Percentiles rank a stretch among this genome's conserved stretches.
These are phyloP conservation scores for Xylariaceae sp. DNA, from an alignment of 2,329 filamentous ascomycete species.

Conservation along the genomic window DNA sequence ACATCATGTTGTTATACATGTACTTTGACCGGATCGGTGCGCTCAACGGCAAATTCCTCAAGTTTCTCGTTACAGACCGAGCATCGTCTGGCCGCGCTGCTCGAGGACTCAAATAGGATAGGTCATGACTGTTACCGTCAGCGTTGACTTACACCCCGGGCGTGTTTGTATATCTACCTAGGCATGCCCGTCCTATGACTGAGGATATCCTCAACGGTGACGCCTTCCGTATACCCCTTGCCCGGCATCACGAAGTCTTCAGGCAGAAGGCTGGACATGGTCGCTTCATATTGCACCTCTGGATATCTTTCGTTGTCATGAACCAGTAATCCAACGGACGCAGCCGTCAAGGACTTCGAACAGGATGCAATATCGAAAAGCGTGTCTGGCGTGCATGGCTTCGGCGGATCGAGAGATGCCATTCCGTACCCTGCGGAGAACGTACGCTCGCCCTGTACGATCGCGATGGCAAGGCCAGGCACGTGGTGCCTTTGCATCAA, in stretches of 20 bases:
- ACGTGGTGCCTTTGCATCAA: slow-evolving; percentile 33
- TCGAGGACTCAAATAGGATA: slow-evolving; percentile 20
- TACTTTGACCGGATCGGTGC: slow-evolving; percentile 29
- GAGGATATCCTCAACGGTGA: slow-evolving; percentile 36
- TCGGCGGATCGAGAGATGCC: slow-evolving; percentile 35
- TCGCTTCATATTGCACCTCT: slow-evolving; percentile 37
- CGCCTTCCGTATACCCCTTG: slow-evolving; percentile 28
- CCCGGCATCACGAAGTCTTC: slow-evolving; percentile 35
- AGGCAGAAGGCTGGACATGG: slow-evolving; percentile 33
- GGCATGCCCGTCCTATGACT: slow-evolving; percentile 35
- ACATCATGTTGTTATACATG: slow-evolving; percentile 36
- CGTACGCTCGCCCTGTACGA: slow-evolving; percentile 28
- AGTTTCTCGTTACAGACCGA: slow-evolving; percentile 31
- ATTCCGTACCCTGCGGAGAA: slow-evolving; percentile 33
- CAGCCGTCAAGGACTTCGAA: slow-evolving; percentile 38
- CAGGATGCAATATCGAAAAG: slow-evolving; percentile 39
- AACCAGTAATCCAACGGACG: slow-evolving; percentile 38
- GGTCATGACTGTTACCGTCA: slow-evolving; percentile 29
- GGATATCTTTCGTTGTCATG: slow-evolving; percentile 39
- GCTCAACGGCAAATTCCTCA: slow-evolving; percentile 29
- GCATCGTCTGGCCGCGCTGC: slow-evolving; percentile 27
- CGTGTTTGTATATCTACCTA: slow-evolving; percentile 12
- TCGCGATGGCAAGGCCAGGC: slow-evolving; percentile 32
- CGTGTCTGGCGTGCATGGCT: slow-evolving; percentile 36
- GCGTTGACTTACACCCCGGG: neutral